Base-by-base conservation (phyloP, 139 green algal species). In the Gonium pectorale region DNA sequence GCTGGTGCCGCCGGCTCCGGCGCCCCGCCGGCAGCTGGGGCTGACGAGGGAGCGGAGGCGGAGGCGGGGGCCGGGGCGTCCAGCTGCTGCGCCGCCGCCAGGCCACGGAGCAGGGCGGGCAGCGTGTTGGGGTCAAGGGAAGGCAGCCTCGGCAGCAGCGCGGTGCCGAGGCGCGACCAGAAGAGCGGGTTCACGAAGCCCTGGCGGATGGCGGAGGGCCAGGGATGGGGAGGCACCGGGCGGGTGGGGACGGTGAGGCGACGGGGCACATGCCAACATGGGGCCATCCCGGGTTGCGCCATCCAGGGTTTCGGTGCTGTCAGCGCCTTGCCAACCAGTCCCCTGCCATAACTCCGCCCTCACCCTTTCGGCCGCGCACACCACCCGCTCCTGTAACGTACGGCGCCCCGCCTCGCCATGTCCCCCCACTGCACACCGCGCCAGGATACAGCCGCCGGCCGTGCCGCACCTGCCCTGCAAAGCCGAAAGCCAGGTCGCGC, bases 161-260 rank as follows among this genome's bases (percentile, higher is more conserved):
- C 78, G 19, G 62, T 31, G 62, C 44, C 40, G 5, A 84, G 44
- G 2, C 43, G 78, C 11, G 33, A 56, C 78, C 78, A 84, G 78
- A 84, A 84, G 13, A 74, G 19, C 43, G 62, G 62, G 78, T 84
- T 84, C 33, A 15, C 52, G 78, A 51, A 84, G 78, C 60, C 78
- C 78, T 83, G 77, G 1, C n/a, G n/a, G n/a, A n/a, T n/a, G n/a
- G n/a, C n/a, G n/a, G 29, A 43, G 21, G 19, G 11, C 27, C 37
- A 37, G 37, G 40, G 9, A 26, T 0, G 11, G 31, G 44, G 7
- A n/a, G 17, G 69, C 29, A 5, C 8, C 2, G 38, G 44, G n/a
- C n/a, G n/a, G n/a, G n/a, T n/a, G n/a, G n/a, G n/a, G n/a, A n/a
- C n/a, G n/a, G n/a, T n/a, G n/a, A n/a, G n/a, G n/a, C n/a, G n/a